Conservation (phyloP, 2,329 filamentous ascomycete species). For the Tolypocladium album region DNA sequence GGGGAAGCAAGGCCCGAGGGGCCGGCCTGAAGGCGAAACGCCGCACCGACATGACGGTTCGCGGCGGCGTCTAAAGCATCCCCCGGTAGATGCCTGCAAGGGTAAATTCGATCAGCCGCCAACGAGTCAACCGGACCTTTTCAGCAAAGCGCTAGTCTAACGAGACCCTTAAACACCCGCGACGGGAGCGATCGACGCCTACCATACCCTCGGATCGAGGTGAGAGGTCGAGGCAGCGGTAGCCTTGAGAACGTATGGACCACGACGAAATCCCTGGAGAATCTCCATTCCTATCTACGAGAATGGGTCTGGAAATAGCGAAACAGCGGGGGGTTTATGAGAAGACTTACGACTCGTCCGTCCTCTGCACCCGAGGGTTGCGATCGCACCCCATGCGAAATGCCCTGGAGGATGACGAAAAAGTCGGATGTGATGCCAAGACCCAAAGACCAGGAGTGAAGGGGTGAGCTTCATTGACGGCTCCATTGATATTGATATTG, state of each 20-base stretch:
- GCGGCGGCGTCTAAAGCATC: background rate
- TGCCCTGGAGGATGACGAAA: background rate
- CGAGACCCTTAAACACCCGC: background rate
- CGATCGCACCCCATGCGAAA: background rate
- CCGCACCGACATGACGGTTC: background rate
- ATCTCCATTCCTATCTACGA: background rate
- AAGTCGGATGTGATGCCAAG: background rate
- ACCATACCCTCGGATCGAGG: background rate
- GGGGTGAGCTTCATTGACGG: background rate
- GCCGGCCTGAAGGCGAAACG: background rate
- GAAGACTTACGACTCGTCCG: background rate
- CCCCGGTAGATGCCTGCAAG: background rate
- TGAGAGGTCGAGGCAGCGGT: background rate
- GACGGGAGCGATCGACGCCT: background rate
- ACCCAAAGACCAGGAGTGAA: background rate
- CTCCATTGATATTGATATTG: background rate
- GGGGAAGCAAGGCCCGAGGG: background rate
- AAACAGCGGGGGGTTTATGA: background rate
- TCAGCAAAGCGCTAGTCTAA: background rate
- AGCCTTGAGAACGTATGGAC: background rate
- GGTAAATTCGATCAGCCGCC: background rate
- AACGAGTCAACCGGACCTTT: background rate
- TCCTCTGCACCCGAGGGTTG: background rate
- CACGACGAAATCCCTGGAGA: background rate
- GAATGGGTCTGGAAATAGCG: background rate